Percentiles rank a stretch among this genome's conserved stretches.
Evolutionary conservation across 768 basidiomycete species (phyloP).

Genomic region (Xerocomellus amylosporus): DNA sequence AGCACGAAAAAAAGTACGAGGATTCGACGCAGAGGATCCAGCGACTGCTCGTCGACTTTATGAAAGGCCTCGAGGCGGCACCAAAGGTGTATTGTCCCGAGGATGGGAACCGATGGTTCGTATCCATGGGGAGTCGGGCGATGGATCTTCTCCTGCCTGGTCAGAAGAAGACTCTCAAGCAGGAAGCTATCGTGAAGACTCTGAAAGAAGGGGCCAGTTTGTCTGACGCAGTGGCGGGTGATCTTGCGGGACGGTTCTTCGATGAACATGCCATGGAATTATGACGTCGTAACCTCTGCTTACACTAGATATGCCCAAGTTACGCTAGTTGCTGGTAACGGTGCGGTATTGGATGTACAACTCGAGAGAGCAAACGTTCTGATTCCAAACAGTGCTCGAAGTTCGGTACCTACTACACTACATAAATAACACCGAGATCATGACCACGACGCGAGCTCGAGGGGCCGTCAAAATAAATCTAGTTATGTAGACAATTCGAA

Average conservation of each 20-base stretch:
- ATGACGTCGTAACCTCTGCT: neutral
- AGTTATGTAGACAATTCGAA: conserved; percentile 4
- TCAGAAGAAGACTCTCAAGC: conserved; percentile 5
- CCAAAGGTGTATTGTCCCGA: conserved; percentile 8
- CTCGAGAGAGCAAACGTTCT: neutral
- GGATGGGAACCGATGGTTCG: conserved; percentile 15
- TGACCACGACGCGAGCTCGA: neutral
- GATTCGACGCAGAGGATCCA: conserved; percentile 14
- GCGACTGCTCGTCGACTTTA: conserved; percentile 12
- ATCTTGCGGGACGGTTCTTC: conserved; percentile 12
- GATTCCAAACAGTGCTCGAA: neutral
- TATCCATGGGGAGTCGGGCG: conserved; percentile 9
- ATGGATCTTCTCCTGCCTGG: conserved; percentile 16
- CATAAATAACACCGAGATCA: neutral
- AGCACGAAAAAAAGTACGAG: conserved; percentile 16
- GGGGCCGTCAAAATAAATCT: neutral
- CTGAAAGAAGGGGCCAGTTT: conserved; percentile 13
- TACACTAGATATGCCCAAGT: neutral
- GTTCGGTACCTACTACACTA: no score
- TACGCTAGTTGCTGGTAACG: neutral
- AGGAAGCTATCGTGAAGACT: conserved; percentile 8
- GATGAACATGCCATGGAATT: conserved; percentile 10
- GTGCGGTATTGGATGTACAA: neutral
- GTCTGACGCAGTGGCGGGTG: conserved; percentile 3
- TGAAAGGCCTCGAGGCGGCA: neutral